Base-by-base conservation (phyloP, 352 stramenopile genomes). In the Blastocystis sp. region DNA sequence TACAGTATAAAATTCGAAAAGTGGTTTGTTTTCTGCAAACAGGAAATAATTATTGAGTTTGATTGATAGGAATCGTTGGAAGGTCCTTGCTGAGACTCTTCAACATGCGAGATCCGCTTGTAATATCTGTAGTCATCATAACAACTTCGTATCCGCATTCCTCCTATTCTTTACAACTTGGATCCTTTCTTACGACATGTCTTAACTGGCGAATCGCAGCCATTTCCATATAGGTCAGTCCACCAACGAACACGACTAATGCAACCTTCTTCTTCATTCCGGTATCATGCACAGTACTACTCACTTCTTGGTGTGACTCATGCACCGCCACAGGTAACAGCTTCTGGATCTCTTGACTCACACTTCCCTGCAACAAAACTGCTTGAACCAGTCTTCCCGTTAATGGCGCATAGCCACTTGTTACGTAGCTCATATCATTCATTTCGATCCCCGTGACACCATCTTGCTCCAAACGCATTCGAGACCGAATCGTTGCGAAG, bases 1-100 rank as follows among this genome's bases (percentile, higher is more conserved):
- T 99, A 99, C 93, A 98, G 93, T 82, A 97, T 99, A 91, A 98
- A 97, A 91, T 98, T 96, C 56, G 56, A 92, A 53, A 90, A 92
- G 75, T 90, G 24, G 66, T 41, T 13, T 85, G 50, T 85, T 85
- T 85, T 50, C 68, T n/a, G 56, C 34, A 64, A 65, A 69, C 47
- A 68, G 53, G 5, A 9, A 85, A 68, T 24, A 24, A 50, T 66
- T n/a, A n/a, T 59, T 59, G 20, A 59, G 50, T n/a, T 43, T 68
- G 73, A 8, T 30, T 16, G 34, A 85, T 16, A 11, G 73, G 73
- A 45, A 85, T 85, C 45, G 45, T 6, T 43, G 43, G 43, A 50
- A 85, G 8, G 2, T 65, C 47, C 7, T 47, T 45, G 43, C 41
- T 26, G 53, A 85, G 37, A 8, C 63, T 53, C 26, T 45, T 20